phyloP scores from a whole-genome alignment of 345 rosid species.

The Pelargonium nanum region DNA sequence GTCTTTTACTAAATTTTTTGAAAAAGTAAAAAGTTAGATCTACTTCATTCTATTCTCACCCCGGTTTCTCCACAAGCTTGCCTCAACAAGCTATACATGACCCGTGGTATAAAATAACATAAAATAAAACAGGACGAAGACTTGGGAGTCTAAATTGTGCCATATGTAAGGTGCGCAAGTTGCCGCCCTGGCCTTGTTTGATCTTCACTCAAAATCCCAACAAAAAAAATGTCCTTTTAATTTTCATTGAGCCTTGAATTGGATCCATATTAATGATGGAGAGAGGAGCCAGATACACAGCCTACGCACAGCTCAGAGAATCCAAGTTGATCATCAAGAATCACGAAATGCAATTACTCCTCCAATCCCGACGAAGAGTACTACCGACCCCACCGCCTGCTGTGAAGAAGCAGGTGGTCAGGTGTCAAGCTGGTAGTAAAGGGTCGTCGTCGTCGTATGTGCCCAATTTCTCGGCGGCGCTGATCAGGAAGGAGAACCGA shows the following conservation, averaged over 20 bases:
- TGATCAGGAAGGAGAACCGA: slow-evolving; percentile 58
- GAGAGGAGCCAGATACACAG: slow-evolving; percentile 71
- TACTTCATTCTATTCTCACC: no score
- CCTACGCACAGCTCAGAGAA: slow-evolving; percentile 60
- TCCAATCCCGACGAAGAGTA: slow-evolving; percentile 17
- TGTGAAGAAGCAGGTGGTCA: neutral
- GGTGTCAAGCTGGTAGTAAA: slow-evolving; percentile 7
- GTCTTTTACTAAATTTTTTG: no score
- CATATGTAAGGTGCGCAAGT: no score
- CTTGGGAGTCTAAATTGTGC: no score
- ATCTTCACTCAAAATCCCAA: slow-evolving; percentile 40
- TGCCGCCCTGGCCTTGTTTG: no score
- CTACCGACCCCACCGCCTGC: neutral
- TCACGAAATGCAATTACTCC: slow-evolving; percentile 14
- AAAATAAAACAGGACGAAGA: no score
- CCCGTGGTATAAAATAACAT: no score
- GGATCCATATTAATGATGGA: slow-evolving; percentile 36
- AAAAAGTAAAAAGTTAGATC: no score
- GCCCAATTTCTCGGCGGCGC: slow-evolving; percentile 58
- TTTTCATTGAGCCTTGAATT: slow-evolving; percentile 34
- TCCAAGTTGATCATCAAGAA: slow-evolving; percentile 37
- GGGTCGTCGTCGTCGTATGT: slow-evolving; percentile 38
- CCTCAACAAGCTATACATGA: no score
- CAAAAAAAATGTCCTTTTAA: slow-evolving; percentile 18
- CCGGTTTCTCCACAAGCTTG: no score